A percentile compares a stretch with the other conserved stretches of the same genome.
Evolutionary conservation across 495 filamentous ascomycete genomes (phyloP).

Genomic region (Stereocaulon alpinum): DNA sequence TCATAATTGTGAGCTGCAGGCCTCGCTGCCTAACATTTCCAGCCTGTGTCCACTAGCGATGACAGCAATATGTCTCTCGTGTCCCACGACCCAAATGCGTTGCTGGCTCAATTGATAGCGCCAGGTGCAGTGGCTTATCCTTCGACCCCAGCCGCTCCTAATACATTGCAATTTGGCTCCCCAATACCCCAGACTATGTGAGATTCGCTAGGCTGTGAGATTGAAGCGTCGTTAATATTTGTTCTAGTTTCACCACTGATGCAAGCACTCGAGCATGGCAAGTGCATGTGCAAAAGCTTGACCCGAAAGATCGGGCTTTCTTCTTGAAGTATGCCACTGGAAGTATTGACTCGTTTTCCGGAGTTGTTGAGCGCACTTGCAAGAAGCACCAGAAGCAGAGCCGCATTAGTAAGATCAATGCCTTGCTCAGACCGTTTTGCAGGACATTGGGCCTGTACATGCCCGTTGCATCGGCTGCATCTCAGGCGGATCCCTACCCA

Average conservation of each 20-base stretch:
- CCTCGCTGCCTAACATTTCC: neutral
- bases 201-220: neutral
- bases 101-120: neutral
- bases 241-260: neutral
- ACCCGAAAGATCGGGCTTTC: neutral
- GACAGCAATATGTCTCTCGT: neutral
- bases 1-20: neutral
- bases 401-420: constrained; percentile 3
- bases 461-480: constrained; percentile 3
- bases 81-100: neutral
- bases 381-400: neutral
- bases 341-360: neutral
- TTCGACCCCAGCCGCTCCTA: neutral
- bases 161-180: neutral
- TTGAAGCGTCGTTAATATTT: neutral
- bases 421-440: neutral
- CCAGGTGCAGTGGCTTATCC: neutral
- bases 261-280: neutral
- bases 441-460: neutral
- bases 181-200: neutral
- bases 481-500: constrained; percentile 1
- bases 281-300: neutral
- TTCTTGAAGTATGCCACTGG: neutral
- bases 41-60: neutral
- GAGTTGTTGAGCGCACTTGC: neutral